Evolutionary conservation across 2,329 filamentous ascomycete species (phyloP), one percentile per base, ranked within the genome.

Genomic region (Trichoderma hamatum): DNA sequence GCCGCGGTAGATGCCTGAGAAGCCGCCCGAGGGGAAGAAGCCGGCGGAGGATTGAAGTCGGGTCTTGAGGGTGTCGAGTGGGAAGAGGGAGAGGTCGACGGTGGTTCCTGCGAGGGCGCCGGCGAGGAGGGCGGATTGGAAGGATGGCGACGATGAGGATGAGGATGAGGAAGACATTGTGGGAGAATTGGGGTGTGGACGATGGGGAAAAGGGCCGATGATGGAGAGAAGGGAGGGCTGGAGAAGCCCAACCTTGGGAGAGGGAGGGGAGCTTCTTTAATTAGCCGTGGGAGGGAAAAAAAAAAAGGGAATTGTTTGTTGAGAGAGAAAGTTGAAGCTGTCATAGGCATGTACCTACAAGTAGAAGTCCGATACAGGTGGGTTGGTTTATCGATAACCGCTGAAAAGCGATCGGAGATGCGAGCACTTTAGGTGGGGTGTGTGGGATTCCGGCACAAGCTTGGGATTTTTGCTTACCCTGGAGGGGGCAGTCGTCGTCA

Each of bases 21-120:
- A 94, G 76, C 95, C 95, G 77, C 96, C 95, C 3, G 90, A 90
- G 68, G 91, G 85, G 77, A 93, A 89, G 84, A 97, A 94, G 79
- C 91, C 89, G 68, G 85, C 79, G 59, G 87, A 87, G 72, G 94
- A 93, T 83, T 99, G 96, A 7, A 99, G 92, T 19, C 96, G 94
- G 54, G 96, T 99, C 83, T 99, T 99, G 78, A 99, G 90, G 0
- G 96, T 99, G 86, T 99, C 96, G 85, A 99, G 93, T 0, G 96
- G 96, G 84, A 92, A 99, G 78, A 99, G 92, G 68, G 94, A 94
- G 76, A 97, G 90, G 87, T 99, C 96, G 80, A 98, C 96, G 16
- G 94, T 97, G 59, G 96, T 96, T 78, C 96, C 96, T 73, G 96
- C 96, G 73, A 97, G 84, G 77, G 90, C 96, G 80, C 96, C 96